Conservation (phyloP, 129 eudicot species). For the Rutidosis leptorrhynchoides region DNA sequence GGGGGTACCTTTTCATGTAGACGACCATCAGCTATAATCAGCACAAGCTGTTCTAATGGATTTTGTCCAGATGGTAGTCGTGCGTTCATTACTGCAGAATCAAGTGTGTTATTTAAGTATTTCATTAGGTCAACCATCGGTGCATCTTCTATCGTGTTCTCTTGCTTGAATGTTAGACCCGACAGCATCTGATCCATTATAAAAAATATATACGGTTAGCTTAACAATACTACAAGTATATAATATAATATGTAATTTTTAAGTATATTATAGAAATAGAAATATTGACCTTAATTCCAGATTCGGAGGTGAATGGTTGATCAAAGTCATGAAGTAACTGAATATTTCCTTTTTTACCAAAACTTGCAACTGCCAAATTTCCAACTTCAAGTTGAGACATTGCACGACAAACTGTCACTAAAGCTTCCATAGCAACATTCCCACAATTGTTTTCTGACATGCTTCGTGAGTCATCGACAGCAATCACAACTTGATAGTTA, state of each 20-base stretch:
- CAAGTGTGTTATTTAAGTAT: slow-evolving; percentile 67
- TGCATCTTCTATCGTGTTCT: slow-evolving; percentile 82
- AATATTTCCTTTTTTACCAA: slow-evolving; percentile 83
- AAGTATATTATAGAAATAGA: not conserved
- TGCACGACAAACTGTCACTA: slow-evolving; percentile 96
- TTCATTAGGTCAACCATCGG: slow-evolving; percentile 90
- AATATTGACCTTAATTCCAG: slow-evolving; percentile 75
- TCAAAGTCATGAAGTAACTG: slow-evolving; percentile 79
- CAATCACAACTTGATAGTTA: slow-evolving; percentile 89
- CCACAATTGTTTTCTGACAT: slow-evolving; percentile 88
- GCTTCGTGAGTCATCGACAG: slow-evolving; percentile 97
- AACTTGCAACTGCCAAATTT: slow-evolving; percentile 84
- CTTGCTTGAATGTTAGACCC: slow-evolving; percentile 87
- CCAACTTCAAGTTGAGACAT: slow-evolving; percentile 97
- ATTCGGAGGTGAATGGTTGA: slow-evolving; percentile 76
- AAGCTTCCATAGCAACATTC: slow-evolving; percentile 81
- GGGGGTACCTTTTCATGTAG: slow-evolving; percentile 72
- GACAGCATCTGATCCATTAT: slow-evolving; percentile 77
- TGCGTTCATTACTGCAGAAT: slow-evolving; percentile 67
- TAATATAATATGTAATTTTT: no score
- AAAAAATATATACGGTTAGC: slow-evolving; percentile 15
- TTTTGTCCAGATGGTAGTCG: slow-evolving; percentile 82
- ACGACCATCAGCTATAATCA: slow-evolving; percentile 92
- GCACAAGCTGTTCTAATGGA: slow-evolving; percentile 91
- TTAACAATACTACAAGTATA: no score